Evolutionary conservation across 1,139 yeast species (phyloP).

Genomic region (Pichia sp.): DNA sequence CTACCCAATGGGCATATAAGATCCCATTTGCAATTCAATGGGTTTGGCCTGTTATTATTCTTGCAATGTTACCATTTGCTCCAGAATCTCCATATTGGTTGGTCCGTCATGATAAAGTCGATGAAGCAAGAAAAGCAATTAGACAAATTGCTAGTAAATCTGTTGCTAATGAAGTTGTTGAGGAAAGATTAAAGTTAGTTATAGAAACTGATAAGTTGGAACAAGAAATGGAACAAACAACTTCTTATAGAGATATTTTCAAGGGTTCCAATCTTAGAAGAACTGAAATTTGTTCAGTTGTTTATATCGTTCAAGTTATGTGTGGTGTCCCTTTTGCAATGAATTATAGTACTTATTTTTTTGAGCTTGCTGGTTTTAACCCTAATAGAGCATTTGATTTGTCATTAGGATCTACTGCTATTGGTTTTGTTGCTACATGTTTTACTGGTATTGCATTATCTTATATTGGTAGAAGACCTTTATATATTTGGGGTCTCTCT

Average conservation of each 20-base stretch:
- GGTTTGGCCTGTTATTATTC: constrained; percentile 38
- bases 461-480: constrained; percentile 44
- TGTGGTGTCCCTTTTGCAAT: constrained; percentile 41
- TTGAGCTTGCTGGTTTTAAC: constrained; percentile 44
- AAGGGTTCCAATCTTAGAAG: constrained; percentile 42
- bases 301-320: constrained; percentile 45
- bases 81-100: constrained; percentile 27
- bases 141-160: constrained; percentile 12
- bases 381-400: constrained; percentile 38
- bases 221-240: constrained; percentile 31
- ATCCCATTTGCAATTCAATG: constrained; percentile 52
- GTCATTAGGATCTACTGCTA: constrained; percentile 39
- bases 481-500: constrained; percentile 41
- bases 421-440: constrained; percentile 48
- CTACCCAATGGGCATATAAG: constrained; percentile 33
- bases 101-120: constrained; percentile 13
- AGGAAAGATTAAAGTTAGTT: constrained; percentile 11
- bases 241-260: constrained; percentile 44
- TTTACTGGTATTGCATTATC: constrained; percentile 46
- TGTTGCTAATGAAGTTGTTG: constrained; percentile 9
- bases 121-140: constrained; percentile 18
- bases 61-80: constrained; percentile 14
- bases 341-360: constrained; percentile 50
- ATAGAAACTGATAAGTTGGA: constrained; percentile 28
- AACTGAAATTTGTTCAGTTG: constrained; percentile 46